Base-by-base conservation (phyloP, 2,329 filamentous ascomycete genomes). In the Xylaria sp. region DNA sequence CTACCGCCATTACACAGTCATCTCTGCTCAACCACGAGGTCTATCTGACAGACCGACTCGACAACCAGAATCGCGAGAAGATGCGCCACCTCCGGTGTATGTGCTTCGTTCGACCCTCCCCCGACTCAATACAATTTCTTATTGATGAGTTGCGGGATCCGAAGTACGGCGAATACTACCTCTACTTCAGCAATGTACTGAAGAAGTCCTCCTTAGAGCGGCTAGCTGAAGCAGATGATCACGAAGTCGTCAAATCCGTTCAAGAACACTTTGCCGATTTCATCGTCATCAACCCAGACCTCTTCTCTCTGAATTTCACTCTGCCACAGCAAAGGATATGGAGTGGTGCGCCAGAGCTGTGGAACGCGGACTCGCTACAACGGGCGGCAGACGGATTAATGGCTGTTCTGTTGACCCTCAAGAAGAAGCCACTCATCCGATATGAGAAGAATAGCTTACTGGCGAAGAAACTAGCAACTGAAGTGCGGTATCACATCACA, bases 251-350 rank as follows among this genome's bases (percentile, higher is more conserved):
- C 61, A 95, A 92, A 69, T 80, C 86, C 11, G 89, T 99, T 1
- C 92, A 97, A 69, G 94, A 99, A 74, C 91, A 96, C 71, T 99
- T 97, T 72, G 92, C 93, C 57, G 94, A 99, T 71, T 99, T 93
- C 69, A 84, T 94, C 42, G 92, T 97, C 68, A 86, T 97, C 69
- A 99, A 99, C 68, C 91, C 92, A 1, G 95, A 99, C 67, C 79
- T 99, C 1, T 95, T 94, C 72, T 91, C 91, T 4, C 76, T 97
- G 49, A 86, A 88, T 56, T 75, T 96, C 38, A 81, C 82, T 2
- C 86, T 86, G 56, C 91, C 91, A 2, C 81, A 85, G 54, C 85
- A 90, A 64, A 82, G 88, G 56, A 81, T 96, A 75, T 97, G 92
- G 92, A 88, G 88, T 50, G 81, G 84, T 26, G 88, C 79, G 54